phyloP scores from a whole-genome alignment of 2,329 filamentous ascomycete species.

The Monilinia vaccinii-corymbosi region DNA sequence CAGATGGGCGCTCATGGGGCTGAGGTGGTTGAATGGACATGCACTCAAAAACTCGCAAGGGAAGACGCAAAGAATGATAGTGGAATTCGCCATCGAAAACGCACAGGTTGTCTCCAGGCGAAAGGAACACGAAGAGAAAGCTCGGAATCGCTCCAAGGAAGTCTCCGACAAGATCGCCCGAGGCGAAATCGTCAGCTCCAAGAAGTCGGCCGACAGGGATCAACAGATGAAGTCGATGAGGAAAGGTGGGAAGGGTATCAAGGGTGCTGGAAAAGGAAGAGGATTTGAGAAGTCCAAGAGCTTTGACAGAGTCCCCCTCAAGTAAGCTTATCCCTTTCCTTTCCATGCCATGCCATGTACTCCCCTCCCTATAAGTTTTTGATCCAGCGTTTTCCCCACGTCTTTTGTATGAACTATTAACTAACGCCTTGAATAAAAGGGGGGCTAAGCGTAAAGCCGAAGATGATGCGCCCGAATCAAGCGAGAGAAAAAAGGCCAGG shows the following conservation, averaged over 20 bases:
- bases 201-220: constrained; percentile 27
- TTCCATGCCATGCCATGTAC: too few relatives aligned
- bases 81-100: constrained; percentile 97
- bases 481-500: constrained; percentile 9
- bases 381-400: too few relatives aligned
- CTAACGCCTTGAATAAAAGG: background rate
- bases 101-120: constrained; percentile 86
- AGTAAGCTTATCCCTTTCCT: background rate
- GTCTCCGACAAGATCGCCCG: constrained; percentile 28
- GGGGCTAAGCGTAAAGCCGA: constrained; percentile 14
- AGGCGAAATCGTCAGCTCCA: constrained; percentile 24
- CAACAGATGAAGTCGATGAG: constrained; percentile 30
- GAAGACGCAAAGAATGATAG: constrained; percentile 81
- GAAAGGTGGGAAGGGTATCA: constrained; percentile 28
- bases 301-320: constrained; percentile 18
- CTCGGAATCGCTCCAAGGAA: constrained; percentile 33
- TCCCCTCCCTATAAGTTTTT: too few relatives aligned
- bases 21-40: constrained; percentile 85
- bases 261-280: constrained; percentile 14
- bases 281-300: constrained; percentile 15
- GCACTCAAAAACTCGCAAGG: constrained; percentile 52
- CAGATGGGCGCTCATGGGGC: constrained; percentile 86
- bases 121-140: constrained; percentile 51
- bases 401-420: too few relatives aligned
- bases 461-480: constrained; percentile 1